Evolutionary conservation across 1,139 yeast species (phyloP).

Genomic region (Candida frijolesensis): DNA sequence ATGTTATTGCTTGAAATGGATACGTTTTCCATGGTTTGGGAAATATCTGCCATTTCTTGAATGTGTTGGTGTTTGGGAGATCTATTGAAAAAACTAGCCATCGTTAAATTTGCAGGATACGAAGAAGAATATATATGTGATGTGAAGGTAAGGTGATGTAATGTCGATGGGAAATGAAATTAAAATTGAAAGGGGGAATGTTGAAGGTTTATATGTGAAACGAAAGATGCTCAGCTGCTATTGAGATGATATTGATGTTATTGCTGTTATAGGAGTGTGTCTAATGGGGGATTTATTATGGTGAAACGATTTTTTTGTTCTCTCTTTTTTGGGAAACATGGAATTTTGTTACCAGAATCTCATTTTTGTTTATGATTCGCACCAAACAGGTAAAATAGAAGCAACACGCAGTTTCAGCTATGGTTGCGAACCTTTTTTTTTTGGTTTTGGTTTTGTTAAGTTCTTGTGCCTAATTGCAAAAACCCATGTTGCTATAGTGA

Average conservation of each 20-base stretch:
- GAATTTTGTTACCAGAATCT: background rate
- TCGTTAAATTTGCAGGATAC: slow-evolving; percentile 4
- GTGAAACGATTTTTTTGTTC: background rate
- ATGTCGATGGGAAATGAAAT: background rate
- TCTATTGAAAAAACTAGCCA: slow-evolving; percentile 27
- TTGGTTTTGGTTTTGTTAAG: too few relatives aligned
- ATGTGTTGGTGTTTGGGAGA: slow-evolving; percentile 25
- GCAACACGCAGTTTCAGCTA: background rate
- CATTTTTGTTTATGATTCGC: slow-evolving; percentile 2
- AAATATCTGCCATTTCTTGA: slow-evolving; percentile 30
- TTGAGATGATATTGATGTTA: background rate
- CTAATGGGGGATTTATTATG: too few relatives aligned
- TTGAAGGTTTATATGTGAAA: background rate
- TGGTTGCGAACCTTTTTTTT: too few relatives aligned
- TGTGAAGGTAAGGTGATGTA: background rate
- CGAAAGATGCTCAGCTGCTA: background rate
- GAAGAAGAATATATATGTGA: background rate
- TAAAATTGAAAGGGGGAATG: background rate
- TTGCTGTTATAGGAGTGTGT: too few relatives aligned
- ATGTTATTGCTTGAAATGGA: slow-evolving; percentile 36
- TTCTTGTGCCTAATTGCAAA: too few relatives aligned
- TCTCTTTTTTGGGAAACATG: background rate
- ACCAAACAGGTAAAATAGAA: background rate
- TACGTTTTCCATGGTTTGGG: slow-evolving; percentile 50
- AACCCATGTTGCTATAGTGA: too few relatives aligned